These are phyloP conservation scores for Skeletonema grethae DNA, from an alignment of 108 stramenopile genomes.

Conservation along the genomic window DNA sequence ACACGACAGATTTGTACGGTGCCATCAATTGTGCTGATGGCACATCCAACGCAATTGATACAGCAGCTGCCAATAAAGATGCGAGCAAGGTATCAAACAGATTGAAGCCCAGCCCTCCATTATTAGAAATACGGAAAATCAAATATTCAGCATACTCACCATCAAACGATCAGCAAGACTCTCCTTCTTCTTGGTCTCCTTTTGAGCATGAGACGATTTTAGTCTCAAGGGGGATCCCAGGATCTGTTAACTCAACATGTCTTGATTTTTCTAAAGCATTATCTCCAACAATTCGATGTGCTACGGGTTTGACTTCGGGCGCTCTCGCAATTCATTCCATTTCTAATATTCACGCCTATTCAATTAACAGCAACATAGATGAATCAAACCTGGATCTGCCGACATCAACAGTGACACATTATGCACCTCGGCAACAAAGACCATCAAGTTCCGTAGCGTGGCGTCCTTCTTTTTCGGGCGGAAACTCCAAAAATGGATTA, in stretches of 20 bases:
- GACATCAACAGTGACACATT: constrained; percentile 66
- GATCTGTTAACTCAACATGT: constrained; percentile 65
- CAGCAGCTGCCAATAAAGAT: neutral
- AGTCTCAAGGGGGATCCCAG: constrained; percentile 63
- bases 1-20: constrained; percentile 33
- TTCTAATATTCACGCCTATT: constrained; percentile 17
- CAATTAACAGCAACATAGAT: constrained; percentile 1
- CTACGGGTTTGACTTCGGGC: constrained; percentile 79
- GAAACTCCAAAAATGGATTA: constrained; percentile 22
- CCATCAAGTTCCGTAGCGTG: constrained; percentile 74
- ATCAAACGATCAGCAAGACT: neutral
- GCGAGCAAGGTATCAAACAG: constrained; percentile 7
- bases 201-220: constrained; percentile 40
- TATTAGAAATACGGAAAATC: constrained; percentile 40
- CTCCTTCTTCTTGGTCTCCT: neutral
- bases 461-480: constrained; percentile 25
- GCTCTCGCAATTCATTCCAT: constrained; percentile 73
- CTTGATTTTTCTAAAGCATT: constrained; percentile 39
- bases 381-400: constrained; percentile 11
- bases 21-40: constrained; percentile 32
- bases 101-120: constrained; percentile 32
- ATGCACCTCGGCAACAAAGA: constrained; percentile 68
- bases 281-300: constrained; percentile 34
- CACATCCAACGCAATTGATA: neutral
- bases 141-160: constrained; percentile 8